Conservation (phyloP, 2,329 filamentous ascomycete species). For the Pseudogymnoascus sp. region DNA sequence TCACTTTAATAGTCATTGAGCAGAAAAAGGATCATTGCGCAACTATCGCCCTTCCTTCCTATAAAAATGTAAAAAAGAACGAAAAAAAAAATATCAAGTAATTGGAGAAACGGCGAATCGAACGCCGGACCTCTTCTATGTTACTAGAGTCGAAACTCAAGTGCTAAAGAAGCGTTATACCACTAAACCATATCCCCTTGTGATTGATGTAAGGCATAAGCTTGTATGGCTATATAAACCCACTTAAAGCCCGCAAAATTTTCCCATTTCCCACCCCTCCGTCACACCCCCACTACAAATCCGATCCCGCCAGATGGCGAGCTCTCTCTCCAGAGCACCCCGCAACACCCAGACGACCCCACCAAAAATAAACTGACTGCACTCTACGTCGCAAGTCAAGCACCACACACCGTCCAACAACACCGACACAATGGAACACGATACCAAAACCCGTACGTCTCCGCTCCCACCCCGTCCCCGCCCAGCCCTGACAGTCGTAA, state of each 20-base stretch:
- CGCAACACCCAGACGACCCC: not conserved
- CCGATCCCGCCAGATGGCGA: not conserved
- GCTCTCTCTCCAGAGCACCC: not conserved
- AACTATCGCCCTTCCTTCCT: too few relatives aligned
- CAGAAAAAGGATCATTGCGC: not conserved
- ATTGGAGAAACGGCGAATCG: conserved; percentile 8
- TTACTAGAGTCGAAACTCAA: conserved; percentile 6
- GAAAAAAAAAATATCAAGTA: not conserved
- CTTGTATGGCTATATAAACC: not conserved
- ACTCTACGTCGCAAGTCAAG: not conserved
- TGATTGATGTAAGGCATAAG: not conserved
- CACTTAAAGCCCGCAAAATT: not conserved
- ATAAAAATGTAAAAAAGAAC: not conserved
- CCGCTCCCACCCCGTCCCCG: not conserved
- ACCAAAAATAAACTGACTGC: not conserved
- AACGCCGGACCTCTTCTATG: conserved; percentile 7
- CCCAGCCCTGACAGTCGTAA: conserved; percentile 3
- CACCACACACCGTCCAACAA: not conserved
- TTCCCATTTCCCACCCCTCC: not conserved
- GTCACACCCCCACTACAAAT: not conserved
- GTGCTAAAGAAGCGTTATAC: conserved; percentile 6
- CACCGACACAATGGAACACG: conserved; percentile 55
- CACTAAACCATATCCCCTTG: conserved; percentile 7
- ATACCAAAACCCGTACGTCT: conserved; percentile 62
- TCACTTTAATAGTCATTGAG: too few relatives aligned